Evolutionary conservation across 192 early-diverging fungal species (phyloP).

Genomic region (Linnemannia schmuckeri): DNA sequence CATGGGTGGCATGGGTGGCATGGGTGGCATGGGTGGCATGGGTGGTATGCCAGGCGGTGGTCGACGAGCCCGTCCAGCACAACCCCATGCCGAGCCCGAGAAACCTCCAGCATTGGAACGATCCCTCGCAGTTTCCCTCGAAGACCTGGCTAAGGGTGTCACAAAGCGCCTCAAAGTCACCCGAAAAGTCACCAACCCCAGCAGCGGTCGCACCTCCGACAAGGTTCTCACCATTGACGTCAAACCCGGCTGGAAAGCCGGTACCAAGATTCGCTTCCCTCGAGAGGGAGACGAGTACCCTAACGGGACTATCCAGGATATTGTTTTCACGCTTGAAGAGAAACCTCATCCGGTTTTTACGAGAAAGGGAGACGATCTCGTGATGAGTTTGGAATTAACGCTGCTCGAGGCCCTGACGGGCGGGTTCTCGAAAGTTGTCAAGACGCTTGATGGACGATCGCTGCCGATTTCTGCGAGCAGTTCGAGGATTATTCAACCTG

Average conservation of each 20-base stretch:
- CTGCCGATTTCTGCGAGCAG: constrained; percentile 74
- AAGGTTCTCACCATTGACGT: constrained; percentile 89
- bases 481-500: constrained; percentile 71
- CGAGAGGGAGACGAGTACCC: constrained; percentile 91
- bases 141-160: constrained; percentile 91
- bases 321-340: constrained; percentile 95
- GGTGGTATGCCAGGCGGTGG: constrained; percentile 33
- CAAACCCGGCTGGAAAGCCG: constrained; percentile 97
- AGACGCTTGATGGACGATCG: constrained; percentile 83
- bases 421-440: constrained; percentile 82
- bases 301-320: constrained; percentile 85
- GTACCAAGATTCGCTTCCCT: constrained; percentile 94
- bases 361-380: constrained; percentile 88
- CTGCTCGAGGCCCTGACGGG: constrained; percentile 82
- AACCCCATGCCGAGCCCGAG: constrained; percentile 14
- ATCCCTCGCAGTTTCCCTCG: constrained; percentile 85
- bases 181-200: constrained; percentile 60
- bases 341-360: constrained; percentile 89
- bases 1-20: constrained; percentile 32
- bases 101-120: constrained; percentile 68
- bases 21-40: constrained; percentile 18
- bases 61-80: constrained; percentile 22
- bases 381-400: constrained; percentile 70
- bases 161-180: constrained; percentile 96
- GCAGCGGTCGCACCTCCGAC: constrained; percentile 67